Evolutionary conservation across 1,139 yeast genomes (phyloP).

Genomic region (Magnusiomyces tetraspermus): DNA sequence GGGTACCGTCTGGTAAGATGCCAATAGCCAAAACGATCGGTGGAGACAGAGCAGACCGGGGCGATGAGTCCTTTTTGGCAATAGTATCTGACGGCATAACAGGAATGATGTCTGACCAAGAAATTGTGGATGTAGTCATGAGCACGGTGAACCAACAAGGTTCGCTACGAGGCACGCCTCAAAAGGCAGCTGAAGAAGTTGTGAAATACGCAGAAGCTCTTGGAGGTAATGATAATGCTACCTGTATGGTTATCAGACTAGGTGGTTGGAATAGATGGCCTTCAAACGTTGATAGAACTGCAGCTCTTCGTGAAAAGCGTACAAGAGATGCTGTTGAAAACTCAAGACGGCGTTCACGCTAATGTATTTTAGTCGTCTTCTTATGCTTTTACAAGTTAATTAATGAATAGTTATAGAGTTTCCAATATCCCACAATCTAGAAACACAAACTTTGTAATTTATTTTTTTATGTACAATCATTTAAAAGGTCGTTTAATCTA

Average conservation of each 20-base stretch:
- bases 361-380: too few relatives aligned
- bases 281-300: slow-evolving; percentile 61
- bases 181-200: slow-evolving; percentile 75
- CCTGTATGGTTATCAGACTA: slow-evolving; percentile 70
- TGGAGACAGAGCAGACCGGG: slow-evolving; percentile 32
- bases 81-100: slow-evolving; percentile 84
- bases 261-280: slow-evolving; percentile 97
- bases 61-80: slow-evolving; percentile 74
- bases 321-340: slow-evolving; percentile 41
- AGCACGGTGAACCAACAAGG: slow-evolving; percentile 61
- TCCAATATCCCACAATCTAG: too few relatives aligned
- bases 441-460: too few relatives aligned
- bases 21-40: slow-evolving; percentile 32
- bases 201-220: slow-evolving; percentile 74
- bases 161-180: slow-evolving; percentile 67
- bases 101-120: slow-evolving; percentile 75
- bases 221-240: slow-evolving; percentile 92
- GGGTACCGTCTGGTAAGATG: slow-evolving; percentile 29
- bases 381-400: too few relatives aligned
- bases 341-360: too few relatives aligned
- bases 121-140: slow-evolving; percentile 76
- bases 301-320: slow-evolving; percentile 65
- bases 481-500: too few relatives aligned
- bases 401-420: too few relatives aligned
- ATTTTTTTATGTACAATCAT: too few relatives aligned